These are phyloP conservation scores for Marasmius fiardii DNA, from an alignment of 1,284 basidiomycete genomes.

Conservation along the genomic window DNA sequence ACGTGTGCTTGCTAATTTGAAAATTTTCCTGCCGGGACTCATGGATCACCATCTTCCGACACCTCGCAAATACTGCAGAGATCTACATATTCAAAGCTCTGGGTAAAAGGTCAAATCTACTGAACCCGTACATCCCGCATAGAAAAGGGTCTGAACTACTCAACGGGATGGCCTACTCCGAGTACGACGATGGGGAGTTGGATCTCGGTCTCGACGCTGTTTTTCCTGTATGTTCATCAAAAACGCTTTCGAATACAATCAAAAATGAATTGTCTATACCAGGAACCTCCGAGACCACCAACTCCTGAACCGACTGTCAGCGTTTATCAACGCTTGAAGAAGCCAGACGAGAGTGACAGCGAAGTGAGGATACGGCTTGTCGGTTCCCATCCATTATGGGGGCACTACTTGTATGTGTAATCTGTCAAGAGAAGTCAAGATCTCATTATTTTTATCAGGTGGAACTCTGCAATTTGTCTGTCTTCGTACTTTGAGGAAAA, in stretches of 20 bases:
- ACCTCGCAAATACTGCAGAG: no score
- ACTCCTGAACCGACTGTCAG: slow-evolving; percentile 55
- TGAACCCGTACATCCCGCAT: no score
- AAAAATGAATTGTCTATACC: neutral
- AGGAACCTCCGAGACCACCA: slow-evolving; percentile 51
- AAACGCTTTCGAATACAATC: neutral
- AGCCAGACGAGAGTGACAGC: slow-evolving; percentile 32
- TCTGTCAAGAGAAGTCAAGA: neutral
- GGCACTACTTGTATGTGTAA: slow-evolving; percentile 72
- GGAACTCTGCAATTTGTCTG: slow-evolving; percentile 81
- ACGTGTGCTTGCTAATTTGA: no score
- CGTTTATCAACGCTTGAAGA: slow-evolving; percentile 35
- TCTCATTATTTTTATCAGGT: slow-evolving; percentile 41
- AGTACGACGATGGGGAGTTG: slow-evolving; percentile 17
- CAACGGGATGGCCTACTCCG: neutral
- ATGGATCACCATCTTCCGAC: no score
- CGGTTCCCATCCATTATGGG: slow-evolving; percentile 90
- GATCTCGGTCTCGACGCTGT: slow-evolving; percentile 24
- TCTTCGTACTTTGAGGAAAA: slow-evolving; percentile 72
- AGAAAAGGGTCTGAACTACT: no score
- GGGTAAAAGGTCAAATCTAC: no score
- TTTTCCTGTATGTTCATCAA: slow-evolving; percentile 27
- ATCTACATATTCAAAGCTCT: no score
- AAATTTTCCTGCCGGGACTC: no score
- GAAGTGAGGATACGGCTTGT: slow-evolving; percentile 73